Evolutionary conservation across 371 early-diverging fungal species (phyloP).

Genomic region (Phascolomyces articulosus): DNA sequence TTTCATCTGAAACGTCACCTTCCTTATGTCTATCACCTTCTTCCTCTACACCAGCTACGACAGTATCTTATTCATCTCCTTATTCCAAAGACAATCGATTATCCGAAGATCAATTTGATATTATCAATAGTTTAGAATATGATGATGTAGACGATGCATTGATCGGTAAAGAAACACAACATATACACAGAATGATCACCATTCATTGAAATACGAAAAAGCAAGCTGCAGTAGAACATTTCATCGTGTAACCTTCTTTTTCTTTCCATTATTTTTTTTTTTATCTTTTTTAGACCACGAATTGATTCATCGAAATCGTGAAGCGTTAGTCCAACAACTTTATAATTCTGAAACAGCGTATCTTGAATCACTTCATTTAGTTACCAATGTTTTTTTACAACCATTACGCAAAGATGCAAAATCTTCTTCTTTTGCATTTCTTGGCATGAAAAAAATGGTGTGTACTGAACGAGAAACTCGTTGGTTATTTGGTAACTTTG

Average conservation of each 20-base stretch:
- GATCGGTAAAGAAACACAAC: constrained; percentile 43
- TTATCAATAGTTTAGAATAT: constrained; percentile 43
- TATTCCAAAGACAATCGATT: not conserved
- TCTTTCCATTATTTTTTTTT: not conserved
- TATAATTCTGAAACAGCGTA: constrained; percentile 36
- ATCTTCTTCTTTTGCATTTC: constrained; percentile 34
- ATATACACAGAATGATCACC: too few species aligned
- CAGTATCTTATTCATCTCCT: not conserved
- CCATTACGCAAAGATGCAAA: constrained; percentile 43
- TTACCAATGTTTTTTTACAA: constrained; percentile 22
- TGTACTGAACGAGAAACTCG: constrained; percentile 47
- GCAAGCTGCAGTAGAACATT: not conserved
- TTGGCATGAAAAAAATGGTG: constrained; percentile 43
- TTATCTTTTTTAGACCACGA: constrained; percentile 34
- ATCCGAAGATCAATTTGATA: constrained; percentile 34
- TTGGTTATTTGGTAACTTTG: constrained; percentile 47
- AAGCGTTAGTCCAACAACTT: constrained; percentile 37
- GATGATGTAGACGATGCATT: constrained; percentile 47
- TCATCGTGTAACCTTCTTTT: not conserved
- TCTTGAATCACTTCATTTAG: constrained; percentile 27
- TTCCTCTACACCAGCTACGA: constrained; percentile 10
- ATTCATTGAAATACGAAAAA: too few species aligned
- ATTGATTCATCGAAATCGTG: constrained; percentile 38
- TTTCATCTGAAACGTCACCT: constrained; percentile 14
- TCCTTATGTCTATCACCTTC: constrained; percentile 5